Evolutionary conservation across 1,139 yeast genomes (phyloP), one percentile per base, ranked within the genome.

Genomic region (Petasospora rhodanensis): DNA sequence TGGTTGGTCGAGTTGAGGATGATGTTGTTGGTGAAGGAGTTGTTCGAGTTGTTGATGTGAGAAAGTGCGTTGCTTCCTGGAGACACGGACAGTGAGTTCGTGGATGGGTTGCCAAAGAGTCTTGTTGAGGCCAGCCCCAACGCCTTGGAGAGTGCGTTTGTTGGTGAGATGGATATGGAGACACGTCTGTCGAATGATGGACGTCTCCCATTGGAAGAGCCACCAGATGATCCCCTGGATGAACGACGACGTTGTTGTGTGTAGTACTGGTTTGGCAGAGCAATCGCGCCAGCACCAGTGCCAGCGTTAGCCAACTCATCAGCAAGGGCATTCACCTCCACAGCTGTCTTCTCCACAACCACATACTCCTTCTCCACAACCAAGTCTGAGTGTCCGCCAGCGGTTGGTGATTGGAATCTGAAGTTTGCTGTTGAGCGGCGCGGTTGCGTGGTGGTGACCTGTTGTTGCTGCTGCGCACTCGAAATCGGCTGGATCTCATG

Each of bases 321-420:
- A 8, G 97, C 97, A 37, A 91, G 66, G 2, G 95, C 93, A 61
- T 91, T 91, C 9, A 91, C 95, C 56, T 91, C 97, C 5, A 91
- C 96, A 0, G 93, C 86, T 34, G 94, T 72, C 57, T 87, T 89
- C 56, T 91, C 97, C 17, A 91, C 91, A 24, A 91, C 95, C 28
- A 91, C 97, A 50, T 91, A 91, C 51, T 87, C 96, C 44, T 76
- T 77, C 47, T 83, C 94, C 36, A 79, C 62, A 22, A 68, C 62
- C 12, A 70, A 54, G 30, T 74, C 79, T 17, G 71, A 47, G 24
- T 35, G 39, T 5, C 38, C 35, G 12, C 29, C 29, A 15, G 34
- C 31, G 3, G 9, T 24, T 12, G 33, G 37, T 6, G 49, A 67
- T 14, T 38, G 38, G 27, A 40, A 33, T 17, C 28, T 29, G 26